Percentiles rank a stretch among this genome's conserved stretches.
These are phyloP conservation scores for Volvox carteri DNA, from an alignment of 163 green algal genomes.

Conservation along the genomic window DNA sequence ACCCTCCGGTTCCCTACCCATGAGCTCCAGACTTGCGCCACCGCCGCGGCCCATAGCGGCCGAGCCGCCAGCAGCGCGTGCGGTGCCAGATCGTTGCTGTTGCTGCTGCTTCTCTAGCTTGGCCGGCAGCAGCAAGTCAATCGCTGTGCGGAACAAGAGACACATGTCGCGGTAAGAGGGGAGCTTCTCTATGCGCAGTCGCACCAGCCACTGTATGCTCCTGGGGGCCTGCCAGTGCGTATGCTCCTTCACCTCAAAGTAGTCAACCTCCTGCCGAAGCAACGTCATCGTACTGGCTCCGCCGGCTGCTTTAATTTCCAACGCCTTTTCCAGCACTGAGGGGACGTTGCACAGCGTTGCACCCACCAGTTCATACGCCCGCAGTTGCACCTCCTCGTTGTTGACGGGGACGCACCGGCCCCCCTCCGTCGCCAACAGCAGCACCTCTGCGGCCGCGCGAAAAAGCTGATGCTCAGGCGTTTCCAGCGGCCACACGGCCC, in stretches of 20 bases:
- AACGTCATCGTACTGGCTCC: not conserved
- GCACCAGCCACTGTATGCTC: constrained; percentile 31
- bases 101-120: too few species aligned
- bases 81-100: not conserved
- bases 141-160: not conserved
- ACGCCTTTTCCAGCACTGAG: not conserved
- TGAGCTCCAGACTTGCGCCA: not conserved
- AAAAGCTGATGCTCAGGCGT: constrained; percentile 15
- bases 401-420: not conserved
- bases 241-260: not conserved
- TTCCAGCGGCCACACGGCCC: constrained; percentile 14
- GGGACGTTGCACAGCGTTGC: constrained; percentile 16
- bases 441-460: not conserved
- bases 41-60: too few species aligned
- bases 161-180: not conserved
- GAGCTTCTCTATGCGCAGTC: constrained; percentile 4
- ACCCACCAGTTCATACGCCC: not conserved
- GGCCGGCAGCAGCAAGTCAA: constrained; percentile 28
- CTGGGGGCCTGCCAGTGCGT: not conserved
- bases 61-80: too few species aligned
- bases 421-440: constrained; percentile 11
- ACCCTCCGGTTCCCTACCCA: not conserved
- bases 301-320: not conserved
- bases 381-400: constrained; percentile 15
- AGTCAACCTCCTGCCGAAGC: not conserved